Evolutionary conservation across 73 alveolate species (phyloP).

Genomic region (Stentor coeruleus): DNA sequence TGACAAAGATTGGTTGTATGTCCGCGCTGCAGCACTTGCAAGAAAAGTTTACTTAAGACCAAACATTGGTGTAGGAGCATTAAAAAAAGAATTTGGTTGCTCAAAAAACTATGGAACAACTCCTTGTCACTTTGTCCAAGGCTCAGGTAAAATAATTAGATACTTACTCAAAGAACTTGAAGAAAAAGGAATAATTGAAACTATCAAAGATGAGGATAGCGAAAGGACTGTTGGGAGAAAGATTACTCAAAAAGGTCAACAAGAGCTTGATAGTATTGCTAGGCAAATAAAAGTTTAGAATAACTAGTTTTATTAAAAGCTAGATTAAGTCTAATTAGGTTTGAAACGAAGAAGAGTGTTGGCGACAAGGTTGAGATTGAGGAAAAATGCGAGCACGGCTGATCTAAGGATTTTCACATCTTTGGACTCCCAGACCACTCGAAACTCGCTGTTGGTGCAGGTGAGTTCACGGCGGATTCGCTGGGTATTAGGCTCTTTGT

Average conservation of each 20-base stretch:
- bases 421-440: background rate
- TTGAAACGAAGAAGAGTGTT: background rate
- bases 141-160: background rate
- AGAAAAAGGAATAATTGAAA: background rate
- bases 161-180: background rate
- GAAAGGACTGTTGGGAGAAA: no score
- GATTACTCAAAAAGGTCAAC: no score
- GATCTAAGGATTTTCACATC: background rate
- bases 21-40: slow-evolving; percentile 94
- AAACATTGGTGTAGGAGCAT: background rate
- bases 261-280: no score
- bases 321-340: no score
- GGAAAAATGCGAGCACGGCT: background rate
- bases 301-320: no score
- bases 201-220: background rate
- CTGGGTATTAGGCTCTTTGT: background rate
- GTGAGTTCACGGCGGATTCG: background rate
- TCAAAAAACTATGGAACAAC: background rate
- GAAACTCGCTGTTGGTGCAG: background rate
- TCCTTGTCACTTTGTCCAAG: background rate
- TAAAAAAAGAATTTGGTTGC: background rate
- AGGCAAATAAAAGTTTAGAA: no score
- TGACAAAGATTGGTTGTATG: slow-evolving; percentile 91
- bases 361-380: background rate
- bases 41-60: slow-evolving; percentile 62